These are phyloP conservation scores for Cunninghamia lanceolata DNA, from an alignment of 75 land plant genomes.

Conservation along the genomic window DNA sequence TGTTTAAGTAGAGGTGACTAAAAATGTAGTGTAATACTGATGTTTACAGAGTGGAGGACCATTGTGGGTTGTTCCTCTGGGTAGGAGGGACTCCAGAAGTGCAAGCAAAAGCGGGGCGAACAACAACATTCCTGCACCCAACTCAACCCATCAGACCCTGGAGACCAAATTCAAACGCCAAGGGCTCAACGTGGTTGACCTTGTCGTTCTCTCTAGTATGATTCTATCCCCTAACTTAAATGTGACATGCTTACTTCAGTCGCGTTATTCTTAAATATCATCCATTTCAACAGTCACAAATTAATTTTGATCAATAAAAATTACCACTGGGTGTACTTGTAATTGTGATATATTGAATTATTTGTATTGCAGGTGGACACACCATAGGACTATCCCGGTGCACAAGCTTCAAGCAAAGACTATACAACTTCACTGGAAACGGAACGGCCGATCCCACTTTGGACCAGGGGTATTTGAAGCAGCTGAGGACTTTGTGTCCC, in stretches of 20 bases:
- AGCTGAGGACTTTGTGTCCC: conserved; percentile 50
- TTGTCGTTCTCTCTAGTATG: conserved; percentile 33
- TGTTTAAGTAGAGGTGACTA: no score
- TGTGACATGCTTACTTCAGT: no score
- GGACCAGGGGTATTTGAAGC: conserved; percentile 29
- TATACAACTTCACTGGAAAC: conserved; percentile 76
- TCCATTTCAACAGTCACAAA: no score
- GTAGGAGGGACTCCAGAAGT: conserved; percentile 29
- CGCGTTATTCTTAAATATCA: no score
- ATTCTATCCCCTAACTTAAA: background rate
- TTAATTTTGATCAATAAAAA: no score
- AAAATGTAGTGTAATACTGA: no score
- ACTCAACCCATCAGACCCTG: conserved; percentile 22
- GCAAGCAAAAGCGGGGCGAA: conserved; percentile 20
- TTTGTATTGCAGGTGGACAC: conserved; percentile 71
- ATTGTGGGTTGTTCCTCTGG: conserved; percentile 27
- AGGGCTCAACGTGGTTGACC: conserved; percentile 26
- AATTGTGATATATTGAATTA: no score
- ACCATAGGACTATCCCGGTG: conserved; percentile 71
- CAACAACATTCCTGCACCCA: conserved; percentile 27
- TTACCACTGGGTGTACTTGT: no score
- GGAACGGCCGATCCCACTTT: conserved; percentile 50
- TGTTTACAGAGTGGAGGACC: conserved; percentile 37
- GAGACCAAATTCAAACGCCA: conserved; percentile 23
- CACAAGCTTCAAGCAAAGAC: conserved; percentile 62